These are phyloP conservation scores for Yamadazyma diddensiae DNA, from an alignment of 1,139 yeast species.

Conservation along the genomic window DNA sequence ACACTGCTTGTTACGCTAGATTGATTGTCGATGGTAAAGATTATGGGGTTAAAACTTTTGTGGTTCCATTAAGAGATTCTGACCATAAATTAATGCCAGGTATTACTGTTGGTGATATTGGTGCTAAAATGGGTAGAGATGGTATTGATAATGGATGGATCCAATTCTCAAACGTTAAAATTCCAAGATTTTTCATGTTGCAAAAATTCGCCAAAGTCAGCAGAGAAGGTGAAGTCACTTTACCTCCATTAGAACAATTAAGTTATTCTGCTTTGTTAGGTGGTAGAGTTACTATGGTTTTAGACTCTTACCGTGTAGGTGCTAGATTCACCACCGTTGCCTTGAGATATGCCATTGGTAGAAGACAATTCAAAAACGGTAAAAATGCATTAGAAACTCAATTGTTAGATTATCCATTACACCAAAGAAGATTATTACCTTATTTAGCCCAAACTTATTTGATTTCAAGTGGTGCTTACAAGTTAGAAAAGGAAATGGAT, in stretches of 20 bases:
- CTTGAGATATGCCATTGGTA: constrained; percentile 81
- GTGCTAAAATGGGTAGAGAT: constrained; percentile 89
- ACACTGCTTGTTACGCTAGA: constrained; percentile 77
- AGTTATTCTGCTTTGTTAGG: constrained; percentile 83
- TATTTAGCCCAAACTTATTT: constrained; percentile 78
- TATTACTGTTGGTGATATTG: constrained; percentile 83
- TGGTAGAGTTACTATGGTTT: constrained; percentile 88
- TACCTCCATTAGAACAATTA: constrained; percentile 82
- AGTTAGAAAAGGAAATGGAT: constrained; percentile 55
- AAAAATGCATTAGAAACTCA: constrained; percentile 47
- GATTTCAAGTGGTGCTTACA: constrained; percentile 69
- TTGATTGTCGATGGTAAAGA: constrained; percentile 78
- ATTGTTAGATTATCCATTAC: constrained; percentile 78
- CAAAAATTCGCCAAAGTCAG: constrained; percentile 77
- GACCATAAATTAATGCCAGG: constrained; percentile 74
- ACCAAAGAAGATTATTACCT: constrained; percentile 83
- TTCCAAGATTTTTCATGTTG: constrained; percentile 82
- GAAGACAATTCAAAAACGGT: constrained; percentile 72
- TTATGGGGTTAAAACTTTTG: constrained; percentile 87
- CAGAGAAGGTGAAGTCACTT: constrained; percentile 62
- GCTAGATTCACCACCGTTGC: constrained; percentile 83
- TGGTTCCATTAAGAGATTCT: constrained; percentile 81
- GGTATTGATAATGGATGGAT: constrained; percentile 95
- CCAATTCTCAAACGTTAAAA: constrained; percentile 76
- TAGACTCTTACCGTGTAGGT: constrained; percentile 77